These are phyloP conservation scores for Casaregolazyma suthepensis DNA, from an alignment of 1,139 yeast genomes.

Conservation along the genomic window DNA sequence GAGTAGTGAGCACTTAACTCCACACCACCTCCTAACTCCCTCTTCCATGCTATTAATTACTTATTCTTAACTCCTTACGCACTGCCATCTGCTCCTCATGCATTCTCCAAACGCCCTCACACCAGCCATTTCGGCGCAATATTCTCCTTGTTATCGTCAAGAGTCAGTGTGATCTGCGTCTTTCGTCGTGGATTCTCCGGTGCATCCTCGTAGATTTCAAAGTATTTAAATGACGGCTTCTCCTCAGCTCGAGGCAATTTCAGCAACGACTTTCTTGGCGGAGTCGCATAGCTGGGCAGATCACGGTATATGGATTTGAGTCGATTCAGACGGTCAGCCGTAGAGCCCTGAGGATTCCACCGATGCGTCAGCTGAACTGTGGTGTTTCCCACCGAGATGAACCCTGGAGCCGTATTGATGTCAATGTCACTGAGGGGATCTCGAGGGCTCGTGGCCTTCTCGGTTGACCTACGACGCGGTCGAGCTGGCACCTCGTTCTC, in stretches of 20 bases:
- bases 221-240: not conserved
- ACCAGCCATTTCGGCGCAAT: constrained; percentile 7
- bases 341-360: constrained; percentile 2
- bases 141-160: constrained; percentile 11
- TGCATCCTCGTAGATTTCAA: constrained; percentile 5
- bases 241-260: not conserved
- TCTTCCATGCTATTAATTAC: not conserved
- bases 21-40: too few relatives aligned
- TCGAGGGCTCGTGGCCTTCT: not conserved
- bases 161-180: not conserved
- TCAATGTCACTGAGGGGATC: constrained; percentile 9
- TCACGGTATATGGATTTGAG: not conserved
- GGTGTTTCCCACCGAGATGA: constrained; percentile 3
- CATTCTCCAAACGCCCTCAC: not conserved
- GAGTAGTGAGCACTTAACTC: too few relatives aligned
- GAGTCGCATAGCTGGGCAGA: constrained; percentile 11
- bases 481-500: not conserved
- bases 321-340: not conserved
- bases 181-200: not conserved
- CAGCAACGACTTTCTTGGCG: constrained; percentile 8
- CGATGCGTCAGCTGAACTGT: constrained; percentile 3
- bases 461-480: not conserved
- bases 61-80: too few relatives aligned
- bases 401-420: constrained; percentile 8
- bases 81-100: too few relatives aligned